A percentile compares a stretch with the other conserved stretches of the same genome.
Conservation (phyloP, 768 basidiomycete species). For the Boletus rufocinnamomeus region DNA sequence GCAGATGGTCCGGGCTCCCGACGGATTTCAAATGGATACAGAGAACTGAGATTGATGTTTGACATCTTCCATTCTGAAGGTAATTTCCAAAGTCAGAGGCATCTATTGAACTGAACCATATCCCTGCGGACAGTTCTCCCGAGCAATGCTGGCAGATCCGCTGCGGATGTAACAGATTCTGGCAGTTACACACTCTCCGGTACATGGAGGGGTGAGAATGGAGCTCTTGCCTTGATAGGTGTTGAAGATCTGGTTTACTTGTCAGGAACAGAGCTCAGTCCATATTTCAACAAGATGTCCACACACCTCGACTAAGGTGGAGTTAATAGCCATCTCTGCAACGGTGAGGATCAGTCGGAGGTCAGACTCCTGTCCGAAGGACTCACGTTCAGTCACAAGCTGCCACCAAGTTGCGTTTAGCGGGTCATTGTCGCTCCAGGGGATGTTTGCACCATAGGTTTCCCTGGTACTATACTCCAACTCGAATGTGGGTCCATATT, state of each 20-base stretch:
- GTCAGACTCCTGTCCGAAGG: not conserved
- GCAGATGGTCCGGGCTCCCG: not conserved
- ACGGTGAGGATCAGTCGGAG: not conserved
- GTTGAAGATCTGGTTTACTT: slow-evolving; percentile 54
- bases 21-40: not conserved
- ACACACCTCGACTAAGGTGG: slow-evolving; percentile 59
- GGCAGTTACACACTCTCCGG: slow-evolving; percentile 59
- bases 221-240: slow-evolving; percentile 73
- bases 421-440: slow-evolving; percentile 65
- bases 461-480: slow-evolving; percentile 71
- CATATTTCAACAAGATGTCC: not conserved
- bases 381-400: slow-evolving; percentile 68
- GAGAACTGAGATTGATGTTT: not conserved
- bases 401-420: slow-evolving; percentile 87
- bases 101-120: slow-evolving; percentile 63
- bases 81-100: not conserved
- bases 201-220: slow-evolving; percentile 53
- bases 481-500: slow-evolving; percentile 59
- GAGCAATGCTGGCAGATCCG: slow-evolving; percentile 63
- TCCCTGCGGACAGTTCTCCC: slow-evolving; percentile 58
- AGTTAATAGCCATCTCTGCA: slow-evolving; percentile 59
- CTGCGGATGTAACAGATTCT: slow-evolving; percentile 80
- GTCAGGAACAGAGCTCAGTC: slow-evolving; percentile 5
- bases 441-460: slow-evolving; percentile 56
- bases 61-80: not conserved